Base-by-base conservation (phyloP, 805 yeast genomes). In the Hanseniaspora guilliermondii region DNA sequence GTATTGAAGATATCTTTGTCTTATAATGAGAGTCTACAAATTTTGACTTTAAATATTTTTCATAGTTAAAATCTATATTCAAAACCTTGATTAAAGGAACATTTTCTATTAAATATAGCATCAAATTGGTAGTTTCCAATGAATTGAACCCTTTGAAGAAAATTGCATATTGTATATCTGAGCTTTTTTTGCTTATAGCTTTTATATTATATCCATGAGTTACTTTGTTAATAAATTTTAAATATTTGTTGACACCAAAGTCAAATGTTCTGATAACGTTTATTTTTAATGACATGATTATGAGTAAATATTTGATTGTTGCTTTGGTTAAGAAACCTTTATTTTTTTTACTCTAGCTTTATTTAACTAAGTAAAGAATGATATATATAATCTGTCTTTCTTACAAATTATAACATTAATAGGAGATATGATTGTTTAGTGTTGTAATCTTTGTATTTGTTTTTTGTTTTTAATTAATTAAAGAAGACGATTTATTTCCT, bases 121-220 rank as follows among this genome's bases (percentile, higher is more conserved):
- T 39, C 6, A 42, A 11, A n/a, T 49, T 25, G 16, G 44, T 49
- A 16, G 41, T 38, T 33, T 41, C 47, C 22, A 22, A 19, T 2
- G 53, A 49, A 14, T 42, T 36, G 6, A 42, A 42, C 2, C 53
- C 53, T 35, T 49, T 42, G 11, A 35, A 22, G 16, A 49, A 49
- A 3, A 49, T 19, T 9, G 44, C 38, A 42, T 30, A 49, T 19
- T 49, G 53, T 7, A 17, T 25, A 16, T 36, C 21, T 17, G 24
- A 17, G 19, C 17, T 39, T 9, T 35, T 33, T 21, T 22, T 3
- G 17, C 25, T 32, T 19, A 35, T 41, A 19, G 41, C 30, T 36
- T 25, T 42, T 4, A 49, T 49, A 11, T 35, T 35, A 9, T 25
- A 25, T 22, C 47, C 53, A 25, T 37, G 40, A 3, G 53, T 33